Evolutionary conservation across 1,139 yeast genomes (phyloP).

Genomic region (Kurtzmaniella quercitrusa): DNA sequence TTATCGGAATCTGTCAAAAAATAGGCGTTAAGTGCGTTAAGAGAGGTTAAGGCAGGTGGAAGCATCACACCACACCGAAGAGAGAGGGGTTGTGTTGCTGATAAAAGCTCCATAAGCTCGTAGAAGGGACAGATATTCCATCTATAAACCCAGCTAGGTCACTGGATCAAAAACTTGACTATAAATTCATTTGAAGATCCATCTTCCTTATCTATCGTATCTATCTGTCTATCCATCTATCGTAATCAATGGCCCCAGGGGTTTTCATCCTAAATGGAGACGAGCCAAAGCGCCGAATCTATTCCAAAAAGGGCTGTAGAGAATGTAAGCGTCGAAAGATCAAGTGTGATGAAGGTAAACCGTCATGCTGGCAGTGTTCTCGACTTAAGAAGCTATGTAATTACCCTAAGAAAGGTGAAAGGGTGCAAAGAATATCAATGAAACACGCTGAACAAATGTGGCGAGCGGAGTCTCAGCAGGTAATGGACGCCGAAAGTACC

Average conservation of each 20-base stretch:
- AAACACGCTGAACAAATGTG: conserved; percentile 8
- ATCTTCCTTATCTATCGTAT: too few species aligned
- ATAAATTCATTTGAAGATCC: too few species aligned
- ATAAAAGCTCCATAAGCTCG: too few species aligned
- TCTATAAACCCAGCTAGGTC: too few species aligned
- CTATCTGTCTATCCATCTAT: too few species aligned
- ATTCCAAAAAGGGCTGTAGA: conserved; percentile 36
- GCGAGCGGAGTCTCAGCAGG: neutral
- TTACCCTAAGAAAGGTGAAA: conserved; percentile 34
- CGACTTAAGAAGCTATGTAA: conserved; percentile 30
- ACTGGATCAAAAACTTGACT: too few species aligned
- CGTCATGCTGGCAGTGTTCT: conserved; percentile 47
- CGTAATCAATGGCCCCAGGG: neutral
- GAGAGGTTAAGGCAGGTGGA: too few species aligned
- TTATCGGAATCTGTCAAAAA: too few species aligned
- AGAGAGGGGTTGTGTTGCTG: too few species aligned
- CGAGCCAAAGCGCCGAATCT: conserved; percentile 13
- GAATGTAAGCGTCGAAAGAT: conserved; percentile 41
- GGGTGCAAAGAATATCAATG: conserved; percentile 23
- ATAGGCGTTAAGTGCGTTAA: too few species aligned
- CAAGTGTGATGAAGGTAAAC: conserved; percentile 58
- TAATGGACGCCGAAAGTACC: neutral
- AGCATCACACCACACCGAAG: too few species aligned
- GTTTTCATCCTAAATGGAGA: conserved; percentile 2
- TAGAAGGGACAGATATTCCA: too few species aligned